Base-by-base conservation (phyloP, 2,329 filamentous ascomycete genomes). In the Nemania sp. region DNA sequence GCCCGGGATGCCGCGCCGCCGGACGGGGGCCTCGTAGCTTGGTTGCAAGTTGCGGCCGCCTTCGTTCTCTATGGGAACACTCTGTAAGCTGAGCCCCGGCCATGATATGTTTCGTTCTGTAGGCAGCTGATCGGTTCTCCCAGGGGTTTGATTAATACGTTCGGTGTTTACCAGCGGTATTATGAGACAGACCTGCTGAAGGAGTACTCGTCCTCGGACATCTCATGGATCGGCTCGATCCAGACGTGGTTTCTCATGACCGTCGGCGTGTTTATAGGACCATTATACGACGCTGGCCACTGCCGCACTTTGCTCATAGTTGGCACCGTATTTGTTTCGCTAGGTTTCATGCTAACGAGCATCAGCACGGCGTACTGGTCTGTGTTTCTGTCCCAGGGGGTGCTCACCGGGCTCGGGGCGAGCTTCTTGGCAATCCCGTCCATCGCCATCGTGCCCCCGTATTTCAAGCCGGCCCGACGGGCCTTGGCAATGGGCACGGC, bases 181-280 rank as follows among this genome's bases (percentile, higher is more conserved):
- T 74, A 72, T 48, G 69, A 61, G 48, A 65, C 45, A 46, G 39
- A 51, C 17, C 56, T 62, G 42, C 61, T 63, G 18, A 49, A 37
- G 12, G 59, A 53, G 37, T 66, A 57, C 40, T 68, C 65, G 32
- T 45, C 67, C 13, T 70, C 69, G 6, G 57, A 59, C 46, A 73
- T 74, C 18, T 66, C 70, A 34, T 70, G 71, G 67, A 72, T 72
- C 48, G 71, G 71, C 25, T 71, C 67, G 29, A 67, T 73, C n/a
- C 73, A 75, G 50, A 57, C 68, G 3, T 73, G 69, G 56, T 66
- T 72, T n/a, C 54, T 74, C 7, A 64, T 73, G 37, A 65, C 68
- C 29, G 62, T 71, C 2, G 69, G 71, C 5, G 65, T 71, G 10
- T 66, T 75, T 48, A 67, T 68, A 18, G 74, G 74, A 9, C 69